Percentiles rank a stretch among this genome's conserved stretches.
Evolutionary conservation across 2,329 filamentous ascomycete species (phyloP).

Genomic region (Bipolaris bicolor): DNA sequence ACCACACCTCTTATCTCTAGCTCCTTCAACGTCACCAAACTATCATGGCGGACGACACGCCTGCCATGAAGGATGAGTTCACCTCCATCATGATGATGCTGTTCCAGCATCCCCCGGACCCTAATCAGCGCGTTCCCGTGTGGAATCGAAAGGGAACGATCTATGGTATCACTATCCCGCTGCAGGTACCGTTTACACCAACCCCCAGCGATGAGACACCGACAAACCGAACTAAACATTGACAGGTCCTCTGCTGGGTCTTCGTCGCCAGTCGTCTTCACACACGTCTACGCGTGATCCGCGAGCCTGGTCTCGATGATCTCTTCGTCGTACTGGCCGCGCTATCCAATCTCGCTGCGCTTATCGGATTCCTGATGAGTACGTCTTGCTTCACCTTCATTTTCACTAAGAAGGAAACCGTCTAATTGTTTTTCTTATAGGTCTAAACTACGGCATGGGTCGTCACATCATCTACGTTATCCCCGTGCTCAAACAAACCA

Average conservation of each 20-base stretch:
- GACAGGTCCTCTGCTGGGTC: conserved; percentile 33
- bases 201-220: not conserved
- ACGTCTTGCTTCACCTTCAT: not conserved
- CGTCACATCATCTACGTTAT: conserved; percentile 34
- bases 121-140: conserved; percentile 28
- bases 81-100: conserved; percentile 22
- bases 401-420: not conserved
- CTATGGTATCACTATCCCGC: conserved; percentile 37
- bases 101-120: conserved; percentile 31
- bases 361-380: conserved; percentile 32
- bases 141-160: conserved; percentile 30
- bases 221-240: conserved; percentile 8
- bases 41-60: not conserved
- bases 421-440: conserved; percentile 22
- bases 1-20: not conserved
- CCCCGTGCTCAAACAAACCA: conserved; percentile 16
- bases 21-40: not conserved
- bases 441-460: conserved; percentile 37
- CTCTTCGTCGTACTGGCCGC: conserved; percentile 39
- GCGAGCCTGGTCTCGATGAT: conserved; percentile 45
- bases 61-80: conserved; percentile 17
- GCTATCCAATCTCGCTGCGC: conserved; percentile 29
- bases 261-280: conserved; percentile 37
- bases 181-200: conserved; percentile 27
- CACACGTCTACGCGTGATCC: conserved; percentile 33